Conservation (phyloP, 176 grass and related monocot genomes). For the Oryza glumipatula region DNA sequence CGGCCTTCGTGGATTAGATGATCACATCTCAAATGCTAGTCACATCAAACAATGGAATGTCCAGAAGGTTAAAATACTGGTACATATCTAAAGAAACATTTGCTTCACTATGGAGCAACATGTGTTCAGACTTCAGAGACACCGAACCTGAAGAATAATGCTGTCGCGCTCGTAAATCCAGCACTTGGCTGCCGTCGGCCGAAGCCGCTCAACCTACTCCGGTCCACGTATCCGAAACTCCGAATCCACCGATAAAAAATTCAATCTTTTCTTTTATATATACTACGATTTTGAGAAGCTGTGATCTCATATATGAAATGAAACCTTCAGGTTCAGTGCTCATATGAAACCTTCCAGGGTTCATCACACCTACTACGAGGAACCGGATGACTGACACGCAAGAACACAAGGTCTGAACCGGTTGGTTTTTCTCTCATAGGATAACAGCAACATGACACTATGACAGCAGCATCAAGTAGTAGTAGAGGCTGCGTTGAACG, state of each 20-base stretch:
- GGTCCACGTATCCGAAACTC: constrained; percentile 8
- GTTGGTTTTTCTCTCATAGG: background rate
- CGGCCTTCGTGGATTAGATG: background rate
- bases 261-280: background rate
- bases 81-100: background rate
- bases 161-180: background rate
- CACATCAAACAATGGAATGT: background rate
- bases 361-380: background rate
- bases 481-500: background rate
- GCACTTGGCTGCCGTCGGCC: constrained; percentile 5
- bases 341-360: background rate
- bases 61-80: background rate
- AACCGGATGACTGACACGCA: background rate
- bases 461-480: background rate
- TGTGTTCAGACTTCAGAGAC: background rate
- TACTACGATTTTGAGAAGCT: background rate
- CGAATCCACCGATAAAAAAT: background rate
- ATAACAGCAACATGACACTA: background rate
- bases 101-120: background rate
- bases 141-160: background rate
- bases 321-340: no score
- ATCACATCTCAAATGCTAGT: background rate
- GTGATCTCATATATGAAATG: background rate
- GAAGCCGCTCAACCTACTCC: background rate
- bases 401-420: background rate